Percentiles rank a stretch among this genome's conserved stretches.
Evolutionary conservation across 495 filamentous ascomycete species (phyloP).

Genomic region (Hyphodiscus hymeniophilus): DNA sequence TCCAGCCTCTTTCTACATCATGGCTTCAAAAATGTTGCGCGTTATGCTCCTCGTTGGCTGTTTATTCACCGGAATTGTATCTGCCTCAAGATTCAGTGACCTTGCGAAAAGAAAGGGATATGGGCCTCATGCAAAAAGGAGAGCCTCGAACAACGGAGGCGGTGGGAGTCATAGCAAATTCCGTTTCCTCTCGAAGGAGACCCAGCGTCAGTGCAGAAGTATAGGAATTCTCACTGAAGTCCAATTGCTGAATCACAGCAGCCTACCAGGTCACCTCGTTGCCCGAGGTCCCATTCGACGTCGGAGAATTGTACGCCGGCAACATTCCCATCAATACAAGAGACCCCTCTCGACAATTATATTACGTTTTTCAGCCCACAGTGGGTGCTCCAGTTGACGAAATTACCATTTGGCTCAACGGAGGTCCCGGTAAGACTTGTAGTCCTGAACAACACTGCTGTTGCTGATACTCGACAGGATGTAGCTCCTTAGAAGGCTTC

Average conservation of each 20-base stretch:
- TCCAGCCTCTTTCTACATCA: no score
- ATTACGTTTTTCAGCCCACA: conserved; percentile 59
- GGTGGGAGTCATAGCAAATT: not conserved
- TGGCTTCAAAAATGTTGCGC: no score
- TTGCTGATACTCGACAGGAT: conserved; percentile 30
- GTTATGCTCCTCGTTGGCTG: not conserved
- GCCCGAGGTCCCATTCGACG: conserved; percentile 56
- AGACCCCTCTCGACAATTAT: conserved; percentile 39
- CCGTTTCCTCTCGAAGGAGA: not conserved
- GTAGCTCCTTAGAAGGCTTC: conserved; percentile 58
- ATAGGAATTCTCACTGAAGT: not conserved
- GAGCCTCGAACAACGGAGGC: not conserved
- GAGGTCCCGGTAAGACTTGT: conserved; percentile 24
- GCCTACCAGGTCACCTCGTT: conserved; percentile 43
- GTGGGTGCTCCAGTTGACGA: conserved; percentile 39
- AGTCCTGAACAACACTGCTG: not conserved
- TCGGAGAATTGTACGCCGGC: conserved; percentile 60
- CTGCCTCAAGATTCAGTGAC: conserved; percentile 1
- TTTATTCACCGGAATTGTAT: not conserved
- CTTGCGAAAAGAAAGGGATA: conserved; percentile 8
- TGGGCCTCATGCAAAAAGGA: conserved; percentile 4
- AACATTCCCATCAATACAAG: conserved; percentile 45
- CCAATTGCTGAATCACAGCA: conserved; percentile 1
- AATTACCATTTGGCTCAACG: conserved; percentile 46
- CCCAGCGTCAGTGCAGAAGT: conserved; percentile 1